Evolutionary conservation across 1,284 basidiomycete species (phyloP).

Genomic region (Dichomitus squalens): DNA sequence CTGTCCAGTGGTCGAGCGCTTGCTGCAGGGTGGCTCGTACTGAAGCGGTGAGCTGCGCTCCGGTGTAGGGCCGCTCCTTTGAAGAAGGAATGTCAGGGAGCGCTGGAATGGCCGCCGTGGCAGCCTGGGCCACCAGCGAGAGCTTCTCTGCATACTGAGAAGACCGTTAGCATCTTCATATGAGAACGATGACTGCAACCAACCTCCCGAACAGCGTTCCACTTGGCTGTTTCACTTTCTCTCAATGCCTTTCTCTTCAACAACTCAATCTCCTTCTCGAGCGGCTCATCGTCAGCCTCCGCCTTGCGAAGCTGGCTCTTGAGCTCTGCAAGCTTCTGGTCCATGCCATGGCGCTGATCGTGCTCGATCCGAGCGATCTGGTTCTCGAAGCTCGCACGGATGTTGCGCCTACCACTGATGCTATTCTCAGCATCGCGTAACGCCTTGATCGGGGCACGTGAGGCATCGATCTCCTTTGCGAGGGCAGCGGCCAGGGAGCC

Average conservation of each 20-base stretch:
- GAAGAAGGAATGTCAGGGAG: slow-evolving; percentile 68
- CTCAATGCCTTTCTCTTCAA: slow-evolving; percentile 72
- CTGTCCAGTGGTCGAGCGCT: slow-evolving; percentile 74
- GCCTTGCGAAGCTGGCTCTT: slow-evolving; percentile 63
- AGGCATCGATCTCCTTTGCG: slow-evolving; percentile 58
- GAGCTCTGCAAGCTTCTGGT: slow-evolving; percentile 66
- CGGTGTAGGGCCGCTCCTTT: slow-evolving; percentile 54
- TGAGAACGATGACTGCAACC: slow-evolving; percentile 9
- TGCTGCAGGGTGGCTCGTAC: slow-evolving; percentile 74
- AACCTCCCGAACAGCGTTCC: slow-evolving; percentile 79
- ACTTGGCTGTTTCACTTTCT: slow-evolving; percentile 73
- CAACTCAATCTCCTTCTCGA: slow-evolving; percentile 69
- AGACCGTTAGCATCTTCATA: slow-evolving; percentile 1
- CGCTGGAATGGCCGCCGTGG: slow-evolving; percentile 55
- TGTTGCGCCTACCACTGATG: slow-evolving; percentile 60
- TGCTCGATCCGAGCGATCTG: slow-evolving; percentile 70
- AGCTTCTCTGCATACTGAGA: slow-evolving; percentile 76
- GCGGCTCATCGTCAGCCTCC: slow-evolving; percentile 60
- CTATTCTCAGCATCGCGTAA: slow-evolving; percentile 69
- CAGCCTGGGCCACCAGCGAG: slow-evolving; percentile 69
- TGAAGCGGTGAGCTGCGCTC: slow-evolving; percentile 61
- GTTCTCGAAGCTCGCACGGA: slow-evolving; percentile 54
- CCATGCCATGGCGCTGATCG: slow-evolving; percentile 58
- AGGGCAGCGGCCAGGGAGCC: slow-evolving; percentile 65
- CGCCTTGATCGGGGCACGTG: slow-evolving; percentile 67